Percentiles rank a stretch among this genome's conserved stretches.
Evolutionary conservation across 306 rosid genomes (phyloP).

Genomic region (Pyrus communis): DNA sequence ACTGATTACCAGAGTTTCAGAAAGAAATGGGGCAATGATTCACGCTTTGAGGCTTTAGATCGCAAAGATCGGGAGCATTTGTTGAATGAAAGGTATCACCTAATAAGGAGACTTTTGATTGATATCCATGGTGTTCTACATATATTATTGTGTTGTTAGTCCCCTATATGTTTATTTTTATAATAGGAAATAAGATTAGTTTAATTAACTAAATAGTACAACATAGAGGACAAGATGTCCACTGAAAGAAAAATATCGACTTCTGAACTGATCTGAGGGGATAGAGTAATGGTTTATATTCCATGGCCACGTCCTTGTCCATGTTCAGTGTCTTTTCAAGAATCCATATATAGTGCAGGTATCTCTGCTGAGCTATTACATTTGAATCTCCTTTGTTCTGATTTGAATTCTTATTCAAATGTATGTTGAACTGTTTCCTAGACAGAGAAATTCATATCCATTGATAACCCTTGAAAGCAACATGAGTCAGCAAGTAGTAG

Average conservation of each 20-base stretch:
- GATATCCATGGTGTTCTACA: not conserved
- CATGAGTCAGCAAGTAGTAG: slow-evolving; percentile 79
- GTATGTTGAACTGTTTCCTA: slow-evolving; percentile 62
- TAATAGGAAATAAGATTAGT: not conserved
- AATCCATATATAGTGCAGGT: slow-evolving; percentile 17
- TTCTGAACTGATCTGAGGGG: not conserved
- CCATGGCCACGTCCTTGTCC: not conserved
- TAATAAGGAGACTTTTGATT: not conserved
- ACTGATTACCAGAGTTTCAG: slow-evolving; percentile 69
- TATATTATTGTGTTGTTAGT: not conserved
- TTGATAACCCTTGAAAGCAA: slow-evolving; percentile 70
- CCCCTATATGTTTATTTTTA: not conserved
- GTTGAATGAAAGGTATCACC: slow-evolving; percentile 76
- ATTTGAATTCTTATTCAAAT: slow-evolving; percentile 38
- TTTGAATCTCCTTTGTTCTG: slow-evolving; percentile 28
- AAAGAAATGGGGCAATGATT: slow-evolving; percentile 87
- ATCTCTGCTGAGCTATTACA: slow-evolving; percentile 23
- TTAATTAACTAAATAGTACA: not conserved
- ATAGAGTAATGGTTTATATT: not conserved
- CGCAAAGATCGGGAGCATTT: slow-evolving; percentile 91
- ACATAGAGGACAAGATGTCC: not conserved
- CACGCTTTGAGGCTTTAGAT: slow-evolving; percentile 81
- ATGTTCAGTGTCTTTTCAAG: not conserved
- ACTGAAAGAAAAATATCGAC: not conserved
- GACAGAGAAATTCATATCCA: slow-evolving; percentile 69